Evolutionary conservation across 192 early-diverging fungal species (phyloP), one percentile per base, ranked within the genome.

Genomic region (Coemansia nantahalensis): DNA sequence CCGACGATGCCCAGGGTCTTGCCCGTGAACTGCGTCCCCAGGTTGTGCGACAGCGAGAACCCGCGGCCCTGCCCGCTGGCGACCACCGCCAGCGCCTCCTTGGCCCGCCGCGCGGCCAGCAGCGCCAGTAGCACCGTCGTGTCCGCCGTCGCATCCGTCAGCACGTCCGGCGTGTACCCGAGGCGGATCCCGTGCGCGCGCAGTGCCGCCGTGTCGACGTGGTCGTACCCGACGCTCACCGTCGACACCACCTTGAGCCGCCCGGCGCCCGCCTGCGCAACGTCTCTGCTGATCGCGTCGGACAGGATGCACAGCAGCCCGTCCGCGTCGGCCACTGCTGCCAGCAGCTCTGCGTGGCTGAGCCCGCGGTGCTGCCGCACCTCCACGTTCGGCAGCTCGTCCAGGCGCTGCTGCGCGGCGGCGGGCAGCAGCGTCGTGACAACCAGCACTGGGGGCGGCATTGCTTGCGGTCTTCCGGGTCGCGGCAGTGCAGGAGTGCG

Each of bases 61-160:
- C 45, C 55, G 19, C 37, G 26, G 23, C 49, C 54, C 1, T 11
- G 22, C 13, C 64, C 64, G n/a, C 14, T 34, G 9, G 14, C 33
- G 8, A 63, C 68, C 1, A 49, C 39, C 8, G 48, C n/a, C 28
- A 79, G 65, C 8, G 80, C 82, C 56, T 83, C 79, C 32, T 83
- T 83, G 40, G 89, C 78, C 24, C 83, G 74, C 26, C 93, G 80
- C 10, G 82, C 68, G 0, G 87, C 87, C 28, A 86, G 80, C 24
- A 95, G 66, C 14, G 87, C 78, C 47, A 95, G 67, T n/a, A 89
- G 72, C 5, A 87, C 78, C 0, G 89, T 84, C 6, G 89, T 77
- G 33, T 93, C 91, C 6, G 93, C 93, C 12, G 86, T 88, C 0
- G 91, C 91, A 49, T 92, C 90, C 0, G 93, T 95, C 33, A 93